Conservation (phyloP, 202 grass and related monocot species). For the Dendrocalamus latiflorus region DNA sequence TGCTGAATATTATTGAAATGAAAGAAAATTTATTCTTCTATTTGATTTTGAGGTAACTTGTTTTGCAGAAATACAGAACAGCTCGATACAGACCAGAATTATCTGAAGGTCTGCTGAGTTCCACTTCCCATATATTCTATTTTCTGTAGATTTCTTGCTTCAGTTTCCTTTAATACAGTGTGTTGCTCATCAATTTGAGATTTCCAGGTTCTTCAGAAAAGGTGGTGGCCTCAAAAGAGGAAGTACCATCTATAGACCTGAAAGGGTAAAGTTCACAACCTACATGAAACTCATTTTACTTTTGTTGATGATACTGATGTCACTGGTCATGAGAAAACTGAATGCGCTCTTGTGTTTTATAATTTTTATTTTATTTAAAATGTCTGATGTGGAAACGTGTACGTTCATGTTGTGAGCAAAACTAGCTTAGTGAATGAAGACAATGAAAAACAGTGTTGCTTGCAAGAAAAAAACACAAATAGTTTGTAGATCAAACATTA, state of each 20-base stretch:
- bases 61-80: constrained; percentile 93
- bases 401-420: not conserved
- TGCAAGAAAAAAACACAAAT: no score
- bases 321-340: not conserved
- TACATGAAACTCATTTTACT: constrained; percentile 5
- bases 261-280: constrained; percentile 54
- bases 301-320: not conserved
- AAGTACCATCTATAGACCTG: constrained; percentile 63
- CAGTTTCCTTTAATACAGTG: constrained; percentile 8
- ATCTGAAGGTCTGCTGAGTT: constrained; percentile 63
- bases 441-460: not conserved
- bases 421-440: not conserved
- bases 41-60: constrained; percentile 20
- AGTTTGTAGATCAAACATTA: no score
- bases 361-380: not conserved
- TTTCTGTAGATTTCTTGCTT: constrained; percentile 20
- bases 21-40: not conserved
- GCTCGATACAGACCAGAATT: constrained; percentile 70
- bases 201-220: constrained; percentile 54
- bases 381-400: not conserved
- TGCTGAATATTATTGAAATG: constrained; percentile 3
- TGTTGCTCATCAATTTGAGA: constrained; percentile 16
- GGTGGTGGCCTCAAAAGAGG: constrained; percentile 49
- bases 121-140: not conserved
- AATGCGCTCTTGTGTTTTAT: not conserved